Conservation (phyloP, 176 grass and related monocot species). For the Paspalum notatum region DNA sequence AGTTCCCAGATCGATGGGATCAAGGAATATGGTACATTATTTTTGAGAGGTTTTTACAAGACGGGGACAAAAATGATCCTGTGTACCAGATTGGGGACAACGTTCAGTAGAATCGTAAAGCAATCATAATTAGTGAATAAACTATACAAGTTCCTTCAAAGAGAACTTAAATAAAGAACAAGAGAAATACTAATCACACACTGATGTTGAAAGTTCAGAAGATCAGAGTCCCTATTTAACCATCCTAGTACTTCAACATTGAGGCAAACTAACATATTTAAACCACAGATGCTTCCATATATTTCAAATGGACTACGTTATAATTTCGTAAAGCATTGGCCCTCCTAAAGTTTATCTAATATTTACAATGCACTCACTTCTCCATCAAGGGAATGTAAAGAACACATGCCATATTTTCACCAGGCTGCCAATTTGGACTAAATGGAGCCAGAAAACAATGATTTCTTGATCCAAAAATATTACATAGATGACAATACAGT, state of each 20-base stretch:
- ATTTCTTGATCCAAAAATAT: constrained; percentile 21
- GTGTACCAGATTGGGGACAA: too few relatives aligned
- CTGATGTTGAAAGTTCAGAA: constrained; percentile 16
- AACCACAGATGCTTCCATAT: constrained; percentile 19
- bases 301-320: neutral
- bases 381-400: neutral
- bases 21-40: too few relatives aligned
- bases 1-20: neutral
- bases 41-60: too few relatives aligned
- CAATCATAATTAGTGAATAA: neutral
- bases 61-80: too few relatives aligned
- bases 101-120: neutral
- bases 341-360: neutral
- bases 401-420: neutral
- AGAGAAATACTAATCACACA: neutral
- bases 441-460: neutral
- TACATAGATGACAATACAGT: neutral
- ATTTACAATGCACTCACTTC: constrained; percentile 24
- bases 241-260: neutral
- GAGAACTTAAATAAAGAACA: constrained; percentile 12
- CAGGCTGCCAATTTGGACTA: neutral
- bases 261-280: neutral
- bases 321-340: neutral
- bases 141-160: constrained; percentile 24
- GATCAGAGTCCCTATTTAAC: neutral